A percentile compares a stretch with the other conserved stretches of the same genome.
phyloP scores from a whole-genome alignment of 768 basidiomycete genomes.

The Russula lepida region DNA sequence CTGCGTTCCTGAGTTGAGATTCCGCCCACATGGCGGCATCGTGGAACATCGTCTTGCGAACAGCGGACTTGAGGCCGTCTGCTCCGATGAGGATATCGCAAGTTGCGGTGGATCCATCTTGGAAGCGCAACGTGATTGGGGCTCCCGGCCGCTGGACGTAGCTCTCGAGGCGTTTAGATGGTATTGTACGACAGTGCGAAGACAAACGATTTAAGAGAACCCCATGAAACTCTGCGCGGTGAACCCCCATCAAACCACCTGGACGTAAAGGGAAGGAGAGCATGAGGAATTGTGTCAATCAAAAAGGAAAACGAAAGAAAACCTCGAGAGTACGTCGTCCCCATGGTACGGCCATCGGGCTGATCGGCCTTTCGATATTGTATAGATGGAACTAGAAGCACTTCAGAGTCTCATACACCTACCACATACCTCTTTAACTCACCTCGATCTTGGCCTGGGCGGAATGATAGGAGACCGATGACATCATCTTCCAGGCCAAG shows the following conservation, averaged over 20 bases:
- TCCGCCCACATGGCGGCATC: constrained; percentile 28
- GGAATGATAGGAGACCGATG: constrained; percentile 20
- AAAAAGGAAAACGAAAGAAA: background rate
- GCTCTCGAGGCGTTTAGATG: constrained; percentile 50
- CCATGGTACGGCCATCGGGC: constrained; percentile 42
- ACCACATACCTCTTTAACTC: background rate
- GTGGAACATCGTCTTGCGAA: constrained; percentile 31
- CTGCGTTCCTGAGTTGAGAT: constrained; percentile 31
- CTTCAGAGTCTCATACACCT: background rate
- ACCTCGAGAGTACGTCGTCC: constrained; percentile 51
- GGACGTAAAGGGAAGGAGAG: background rate
- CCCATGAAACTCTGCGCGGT: constrained; percentile 60
- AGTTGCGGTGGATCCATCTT: constrained; percentile 48
- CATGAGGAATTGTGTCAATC: background rate
- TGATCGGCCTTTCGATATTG: constrained; percentile 56
- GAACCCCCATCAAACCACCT: constrained; percentile 36
- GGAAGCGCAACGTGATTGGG: constrained; percentile 44
- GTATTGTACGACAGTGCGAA: constrained; percentile 38
- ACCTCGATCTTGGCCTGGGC: constrained; percentile 21
- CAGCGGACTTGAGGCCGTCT: constrained; percentile 57
- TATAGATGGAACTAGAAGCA: constrained; percentile 40
- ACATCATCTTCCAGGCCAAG: constrained; percentile 27
- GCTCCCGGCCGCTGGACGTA: constrained; percentile 37
- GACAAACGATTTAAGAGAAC: constrained; percentile 43
- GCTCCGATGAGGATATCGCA: constrained; percentile 65